Evolutionary conservation across 441 rosid genomes (phyloP).

Genomic region (Macaranga tanarius): DNA sequence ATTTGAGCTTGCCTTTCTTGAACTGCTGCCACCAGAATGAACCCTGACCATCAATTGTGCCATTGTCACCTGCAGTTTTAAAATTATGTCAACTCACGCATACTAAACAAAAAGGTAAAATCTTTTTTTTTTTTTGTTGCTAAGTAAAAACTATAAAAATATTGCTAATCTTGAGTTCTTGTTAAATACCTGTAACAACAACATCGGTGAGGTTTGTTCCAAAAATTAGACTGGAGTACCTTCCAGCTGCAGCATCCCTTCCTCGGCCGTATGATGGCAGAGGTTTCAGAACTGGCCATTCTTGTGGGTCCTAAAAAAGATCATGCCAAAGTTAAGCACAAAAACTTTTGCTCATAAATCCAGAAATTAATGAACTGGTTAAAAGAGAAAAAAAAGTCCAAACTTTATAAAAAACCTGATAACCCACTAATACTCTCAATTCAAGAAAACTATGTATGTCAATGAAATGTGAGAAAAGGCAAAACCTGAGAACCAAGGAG

Average conservation of each 20-base stretch:
- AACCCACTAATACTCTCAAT: too few relatives aligned
- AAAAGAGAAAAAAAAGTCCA: background rate
- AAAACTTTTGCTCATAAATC: too few relatives aligned
- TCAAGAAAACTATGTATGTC: background rate
- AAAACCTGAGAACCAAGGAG: slow-evolving; percentile 70
- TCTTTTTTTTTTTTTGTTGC: too few relatives aligned
- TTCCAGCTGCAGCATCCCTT: slow-evolving; percentile 63
- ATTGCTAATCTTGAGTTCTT: background rate
- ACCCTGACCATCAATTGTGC: slow-evolving; percentile 83
- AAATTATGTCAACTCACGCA: background rate
- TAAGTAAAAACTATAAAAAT: too few relatives aligned
- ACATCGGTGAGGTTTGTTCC: slow-evolving; percentile 74
- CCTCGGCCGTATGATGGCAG: slow-evolving; percentile 74
- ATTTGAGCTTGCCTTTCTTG: slow-evolving; percentile 41
- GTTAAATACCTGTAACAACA: slow-evolving; percentile 51
- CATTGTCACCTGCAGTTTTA: slow-evolving; percentile 56
- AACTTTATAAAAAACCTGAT: too few relatives aligned
- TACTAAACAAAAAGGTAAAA: background rate
- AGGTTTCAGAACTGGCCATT: slow-evolving; percentile 49
- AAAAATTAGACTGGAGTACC: slow-evolving; percentile 57
- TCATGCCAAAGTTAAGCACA: background rate
- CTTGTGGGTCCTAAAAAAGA: slow-evolving; percentile 46
- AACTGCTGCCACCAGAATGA: slow-evolving; percentile 72
- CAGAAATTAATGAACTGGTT: background rate
- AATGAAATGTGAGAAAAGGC: background rate